Conservation (phyloP, 257 asterid genomes). For the Avicennia marina region DNA sequence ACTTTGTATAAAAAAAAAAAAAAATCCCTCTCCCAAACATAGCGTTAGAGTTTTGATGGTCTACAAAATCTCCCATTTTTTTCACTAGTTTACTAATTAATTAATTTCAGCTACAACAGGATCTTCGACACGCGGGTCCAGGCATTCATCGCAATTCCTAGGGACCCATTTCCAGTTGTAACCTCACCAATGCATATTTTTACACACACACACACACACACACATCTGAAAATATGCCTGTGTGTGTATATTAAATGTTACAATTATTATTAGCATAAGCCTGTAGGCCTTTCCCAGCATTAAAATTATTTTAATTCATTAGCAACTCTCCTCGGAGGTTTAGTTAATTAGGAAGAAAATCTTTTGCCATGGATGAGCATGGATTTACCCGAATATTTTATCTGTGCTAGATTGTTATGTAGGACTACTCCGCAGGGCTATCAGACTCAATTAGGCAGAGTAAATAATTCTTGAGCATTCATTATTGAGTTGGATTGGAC, state of each 20-base stretch:
- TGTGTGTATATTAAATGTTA: not conserved
- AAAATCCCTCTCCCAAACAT: too few relatives aligned
- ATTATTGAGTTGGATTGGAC: slow-evolving; percentile 10
- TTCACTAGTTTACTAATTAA: not conserved
- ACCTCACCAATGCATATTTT: too few relatives aligned
- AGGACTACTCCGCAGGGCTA: slow-evolving; percentile 22
- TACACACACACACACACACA: too few relatives aligned
- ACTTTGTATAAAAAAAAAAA: too few relatives aligned
- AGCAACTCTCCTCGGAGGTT: not conserved
- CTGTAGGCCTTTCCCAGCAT: not conserved
- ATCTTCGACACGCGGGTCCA: slow-evolving; percentile 45
- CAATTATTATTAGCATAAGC: too few relatives aligned
- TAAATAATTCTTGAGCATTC: slow-evolving; percentile 13
- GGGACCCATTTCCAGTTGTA: slow-evolving; percentile 30
- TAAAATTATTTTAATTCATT: not conserved
- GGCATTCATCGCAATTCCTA: slow-evolving; percentile 31
- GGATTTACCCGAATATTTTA: slow-evolving; percentile 19
- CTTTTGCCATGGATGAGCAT: slow-evolving; percentile 10
- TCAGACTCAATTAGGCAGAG: slow-evolving; percentile 28
- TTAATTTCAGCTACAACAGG: slow-evolving; percentile 6
- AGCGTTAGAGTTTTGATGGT: not conserved
- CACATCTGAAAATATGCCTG: too few relatives aligned
- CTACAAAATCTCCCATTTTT: not conserved
- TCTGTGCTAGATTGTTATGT: slow-evolving; percentile 15
- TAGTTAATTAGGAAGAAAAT: slow-evolving; percentile 15